Conservation (phyloP, 345 rosid species). For the Triadica sebifera region DNA sequence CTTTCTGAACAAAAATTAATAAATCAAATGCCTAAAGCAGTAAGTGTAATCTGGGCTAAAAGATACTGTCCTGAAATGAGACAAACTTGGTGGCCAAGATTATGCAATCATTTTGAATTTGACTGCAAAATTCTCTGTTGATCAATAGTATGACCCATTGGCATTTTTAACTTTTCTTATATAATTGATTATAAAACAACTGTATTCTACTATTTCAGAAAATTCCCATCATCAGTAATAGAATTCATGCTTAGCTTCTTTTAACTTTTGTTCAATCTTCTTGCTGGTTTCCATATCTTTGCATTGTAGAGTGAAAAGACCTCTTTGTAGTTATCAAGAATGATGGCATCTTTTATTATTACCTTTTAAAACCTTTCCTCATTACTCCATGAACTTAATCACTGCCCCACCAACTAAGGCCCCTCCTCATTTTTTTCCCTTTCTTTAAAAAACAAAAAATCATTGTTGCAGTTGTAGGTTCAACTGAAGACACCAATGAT, state of each 20-base stretch:
- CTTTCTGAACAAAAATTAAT: background rate
- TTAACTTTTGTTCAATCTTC: slow-evolving; percentile 2
- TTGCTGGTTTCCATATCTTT: slow-evolving; percentile 14
- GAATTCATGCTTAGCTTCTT: slow-evolving; percentile 3
- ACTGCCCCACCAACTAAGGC: slow-evolving; percentile 15
- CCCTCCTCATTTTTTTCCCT: background rate
- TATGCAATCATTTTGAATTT: slow-evolving; percentile 34
- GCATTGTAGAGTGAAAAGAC: slow-evolving; percentile 4
- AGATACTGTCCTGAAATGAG: slow-evolving; percentile 25
- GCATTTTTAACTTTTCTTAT: background rate
- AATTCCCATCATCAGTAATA: background rate
- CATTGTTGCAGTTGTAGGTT: slow-evolving; percentile 4
- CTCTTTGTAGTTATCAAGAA: slow-evolving; percentile 16
- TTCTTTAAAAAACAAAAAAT: background rate
- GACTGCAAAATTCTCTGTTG: slow-evolving; percentile 28
- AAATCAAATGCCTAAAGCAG: background rate
- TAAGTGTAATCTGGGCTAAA: slow-evolving; percentile 12
- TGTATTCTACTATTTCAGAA: slow-evolving; percentile 15
- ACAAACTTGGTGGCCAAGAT: slow-evolving; percentile 27
- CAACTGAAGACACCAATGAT: too few relatives aligned
- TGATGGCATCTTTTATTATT: background rate
- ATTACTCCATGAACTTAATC: slow-evolving; percentile 5
- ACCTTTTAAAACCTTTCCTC: slow-evolving; percentile 14
- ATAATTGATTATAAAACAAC: slow-evolving; percentile 24
- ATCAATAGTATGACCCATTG: slow-evolving; percentile 19